A percentile compares a stretch with the other conserved stretches of the same genome.
phyloP scores from a whole-genome alignment of 2,329 filamentous ascomycete species.

The Teratosphaeria pseudoeucalypti region DNA sequence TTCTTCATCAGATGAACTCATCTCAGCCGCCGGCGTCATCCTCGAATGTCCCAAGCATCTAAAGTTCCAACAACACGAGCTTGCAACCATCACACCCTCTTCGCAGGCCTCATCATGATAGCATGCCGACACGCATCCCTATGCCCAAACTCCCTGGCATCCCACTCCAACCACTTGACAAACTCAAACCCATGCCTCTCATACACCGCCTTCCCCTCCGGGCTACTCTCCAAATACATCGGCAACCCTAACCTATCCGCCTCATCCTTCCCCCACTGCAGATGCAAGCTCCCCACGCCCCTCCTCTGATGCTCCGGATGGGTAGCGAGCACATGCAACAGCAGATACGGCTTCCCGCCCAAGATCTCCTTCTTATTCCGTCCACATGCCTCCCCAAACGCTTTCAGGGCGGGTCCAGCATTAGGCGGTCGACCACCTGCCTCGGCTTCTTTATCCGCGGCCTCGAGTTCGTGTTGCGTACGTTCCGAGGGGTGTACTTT shows the following conservation, averaged over 20 bases:
- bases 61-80: neutral
- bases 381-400: slow-evolving; percentile 14
- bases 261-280: slow-evolving; percentile 30
- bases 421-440: slow-evolving; percentile 10
- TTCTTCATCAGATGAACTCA: too few species aligned
- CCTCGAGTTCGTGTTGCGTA: slow-evolving; percentile 16
- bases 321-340: slow-evolving; percentile 24
- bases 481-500: slow-evolving; percentile 17
- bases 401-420: slow-evolving; percentile 6
- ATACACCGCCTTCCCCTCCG: slow-evolving; percentile 30
- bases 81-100: neutral
- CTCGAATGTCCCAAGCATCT: too few species aligned
- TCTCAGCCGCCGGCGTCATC: too few species aligned
- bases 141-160: slow-evolving; percentile 18
- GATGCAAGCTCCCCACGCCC: slow-evolving; percentile 28
- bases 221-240: slow-evolving; percentile 32
- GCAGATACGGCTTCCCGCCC: slow-evolving; percentile 15
- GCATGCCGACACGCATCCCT: slow-evolving; percentile 16
- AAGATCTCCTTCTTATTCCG: slow-evolving; percentile 15
- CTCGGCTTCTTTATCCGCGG: slow-evolving; percentile 12
- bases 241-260: slow-evolving; percentile 30
- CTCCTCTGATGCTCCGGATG: slow-evolving; percentile 30
- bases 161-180: slow-evolving; percentile 17
- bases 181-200: slow-evolving; percentile 27
- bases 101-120: slow-evolving; percentile 17